Percentiles rank a stretch among this genome's conserved stretches.
Evolutionary conservation across 345 rosid genomes (phyloP).

Genomic region (Aurinia saxatilis): DNA sequence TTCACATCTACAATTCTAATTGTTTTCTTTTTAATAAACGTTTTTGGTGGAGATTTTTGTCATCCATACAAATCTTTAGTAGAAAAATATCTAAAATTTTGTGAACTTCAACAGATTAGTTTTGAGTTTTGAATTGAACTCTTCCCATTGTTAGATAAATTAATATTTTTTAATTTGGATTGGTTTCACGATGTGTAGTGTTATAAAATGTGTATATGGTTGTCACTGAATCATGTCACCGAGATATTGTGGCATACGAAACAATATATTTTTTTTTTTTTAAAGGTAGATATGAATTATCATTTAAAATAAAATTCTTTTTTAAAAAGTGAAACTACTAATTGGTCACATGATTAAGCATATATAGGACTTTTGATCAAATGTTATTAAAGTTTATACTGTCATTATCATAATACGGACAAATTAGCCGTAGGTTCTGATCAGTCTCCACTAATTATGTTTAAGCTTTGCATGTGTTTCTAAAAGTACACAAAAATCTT

Average conservation of each 20-base stretch:
- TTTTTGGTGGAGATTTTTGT: too few species aligned
- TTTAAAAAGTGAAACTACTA: background rate
- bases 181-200: background rate
- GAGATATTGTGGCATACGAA: background rate
- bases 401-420: constrained; percentile 23
- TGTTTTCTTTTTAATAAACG: too few species aligned
- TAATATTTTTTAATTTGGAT: background rate
- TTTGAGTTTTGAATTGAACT: too few species aligned
- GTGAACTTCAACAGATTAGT: too few species aligned
- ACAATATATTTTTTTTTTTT: background rate
- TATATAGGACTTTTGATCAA: background rate
- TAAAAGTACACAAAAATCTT: constrained; percentile 26
- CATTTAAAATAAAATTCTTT: background rate
- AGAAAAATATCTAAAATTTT: too few species aligned
- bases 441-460: constrained; percentile 27
- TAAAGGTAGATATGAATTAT: background rate
- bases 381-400: background rate
- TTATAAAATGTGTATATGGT: background rate
- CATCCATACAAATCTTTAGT: too few species aligned
- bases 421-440: constrained; percentile 26
- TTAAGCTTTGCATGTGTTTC: constrained; percentile 28
- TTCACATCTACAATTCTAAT: too few species aligned
- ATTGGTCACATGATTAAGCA: constrained; percentile 27
- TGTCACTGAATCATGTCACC: background rate
- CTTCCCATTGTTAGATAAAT: too few species aligned